Base-by-base conservation (phyloP, 2,329 filamentous ascomycete genomes). In the Endocalyx cinctus region DNA sequence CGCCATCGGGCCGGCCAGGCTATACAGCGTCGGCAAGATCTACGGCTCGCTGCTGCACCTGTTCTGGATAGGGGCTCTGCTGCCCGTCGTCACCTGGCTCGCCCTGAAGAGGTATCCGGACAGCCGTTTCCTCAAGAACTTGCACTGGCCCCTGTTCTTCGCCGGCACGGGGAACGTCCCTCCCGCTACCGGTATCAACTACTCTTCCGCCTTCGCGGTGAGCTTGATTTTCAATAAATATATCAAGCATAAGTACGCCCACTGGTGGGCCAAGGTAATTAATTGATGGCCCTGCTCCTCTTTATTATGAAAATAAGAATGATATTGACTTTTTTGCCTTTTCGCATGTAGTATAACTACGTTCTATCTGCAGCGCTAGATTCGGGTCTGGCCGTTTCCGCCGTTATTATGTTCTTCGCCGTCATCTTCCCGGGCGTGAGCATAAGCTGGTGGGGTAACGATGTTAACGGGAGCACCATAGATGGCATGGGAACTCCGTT, bases 261-360 rank as follows among this genome's bases (percentile, higher is more conserved):
- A 64, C n/a, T 69, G 66, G 66, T 67, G 63, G 64, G 58, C 59
- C 1, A 67, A 69, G n/a, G n/a, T n/a, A n/a, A n/a, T n/a, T n/a
- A n/a, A n/a, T n/a, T n/a, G n/a, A n/a, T n/a, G n/a, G n/a, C n/a
- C n/a, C n/a, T n/a, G n/a, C n/a, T n/a, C n/a, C n/a, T n/a, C n/a
- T n/a, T n/a, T n/a, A n/a, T n/a, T n/a, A n/a, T n/a, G n/a, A n/a
- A n/a, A n/a, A n/a, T n/a, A n/a, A n/a, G n/a, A n/a, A n/a, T n/a
- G n/a, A n/a, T n/a, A n/a, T n/a, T n/a, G n/a, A n/a, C n/a, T n/a
- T n/a, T n/a, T n/a, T n/a, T n/a, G n/a, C n/a, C n/a, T n/a, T n/a
- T n/a, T n/a, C n/a, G n/a, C n/a, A n/a, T n/a, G n/a, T n/a, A n/a
- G 51, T 69, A 66, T 34, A 70, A 56, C 39, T 60, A 58, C 30